Conservation (phyloP, 2,329 filamentous ascomycete genomes). For the Didymella sp. region DNA sequence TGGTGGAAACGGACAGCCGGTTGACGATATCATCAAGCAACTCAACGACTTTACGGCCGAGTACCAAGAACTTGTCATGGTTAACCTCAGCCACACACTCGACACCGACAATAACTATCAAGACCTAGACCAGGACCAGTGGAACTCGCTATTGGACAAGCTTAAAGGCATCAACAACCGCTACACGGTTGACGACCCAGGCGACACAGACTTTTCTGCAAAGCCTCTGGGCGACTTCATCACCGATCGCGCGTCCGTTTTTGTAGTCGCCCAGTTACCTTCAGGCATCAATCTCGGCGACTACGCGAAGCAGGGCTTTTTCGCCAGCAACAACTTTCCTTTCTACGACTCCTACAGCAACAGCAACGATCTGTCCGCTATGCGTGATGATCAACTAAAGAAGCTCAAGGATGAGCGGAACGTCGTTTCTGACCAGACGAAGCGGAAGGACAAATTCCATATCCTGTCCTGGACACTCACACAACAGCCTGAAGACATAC, state of each 20-base stretch:
- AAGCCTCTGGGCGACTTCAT: slow-evolving; percentile 49
- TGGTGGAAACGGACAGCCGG: slow-evolving; percentile 56
- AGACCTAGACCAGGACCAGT: slow-evolving; percentile 50
- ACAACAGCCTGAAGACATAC: slow-evolving; percentile 43
- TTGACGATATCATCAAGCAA: slow-evolving; percentile 54
- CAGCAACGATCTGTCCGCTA: slow-evolving; percentile 39
- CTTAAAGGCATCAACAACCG: slow-evolving; percentile 54
- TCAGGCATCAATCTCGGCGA: slow-evolving; percentile 36
- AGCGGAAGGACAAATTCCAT: slow-evolving; percentile 45
- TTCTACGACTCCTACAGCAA: slow-evolving; percentile 48
- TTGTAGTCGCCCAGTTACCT: slow-evolving; percentile 46
- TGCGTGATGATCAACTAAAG: slow-evolving; percentile 49
- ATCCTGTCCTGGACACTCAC: slow-evolving; percentile 49
- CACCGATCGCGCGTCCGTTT: slow-evolving; percentile 44
- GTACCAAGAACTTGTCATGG: slow-evolving; percentile 56
- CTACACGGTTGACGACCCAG: slow-evolving; percentile 33
- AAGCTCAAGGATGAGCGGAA: slow-evolving; percentile 46
- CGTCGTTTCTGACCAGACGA: slow-evolving; percentile 28
- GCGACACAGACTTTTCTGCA: slow-evolving; percentile 40
- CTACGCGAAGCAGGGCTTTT: slow-evolving; percentile 48
- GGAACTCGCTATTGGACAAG: slow-evolving; percentile 54
- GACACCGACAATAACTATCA: slow-evolving; percentile 51
- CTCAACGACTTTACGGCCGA: slow-evolving; percentile 57
- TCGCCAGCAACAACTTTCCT: slow-evolving; percentile 42
- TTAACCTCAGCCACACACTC: slow-evolving; percentile 56